Evolutionary conservation across 805 yeast genomes (phyloP), one percentile per base, ranked within the genome.

Genomic region (Saturnispora gosingensis): DNA sequence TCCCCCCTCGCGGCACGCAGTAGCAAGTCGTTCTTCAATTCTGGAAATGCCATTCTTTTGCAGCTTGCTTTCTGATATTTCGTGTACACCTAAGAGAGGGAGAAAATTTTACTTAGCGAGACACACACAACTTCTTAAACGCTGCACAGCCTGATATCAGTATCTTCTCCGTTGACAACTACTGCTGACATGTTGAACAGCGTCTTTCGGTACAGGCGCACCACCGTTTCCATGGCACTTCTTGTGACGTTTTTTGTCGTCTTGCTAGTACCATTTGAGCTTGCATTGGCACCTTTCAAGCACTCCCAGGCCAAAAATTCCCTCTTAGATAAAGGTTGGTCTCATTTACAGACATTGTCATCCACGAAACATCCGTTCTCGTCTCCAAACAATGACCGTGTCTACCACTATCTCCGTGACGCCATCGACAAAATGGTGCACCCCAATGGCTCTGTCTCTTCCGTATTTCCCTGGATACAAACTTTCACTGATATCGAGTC

Each of bases 1-100:
- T 91, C 96, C 48, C 86, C 97, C 57, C 76, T 75, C 10, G 98
- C 97, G 3, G 98, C 97, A 60, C 99, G 76, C 57, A 93, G 72
- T 36, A 93, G 85, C 62, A 91, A 75, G 64, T 93, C 99, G 70
- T 93, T 93, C 69, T 90, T 79, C 66, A 90, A 72, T 15, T 82
- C 80, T 16, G 97, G 82, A 66, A 89, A 90, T n/a, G 50, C 18
- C 56, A 53, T 59, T 27, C 15, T 15, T 22, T 16, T 39, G 4
- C 39, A n/a, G n/a, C 24, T n/a, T 4, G 42, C 22, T 18, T 18
- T 20, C 22, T 20, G 15, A 10, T 18, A 7, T 18, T 38, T 18
- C 24, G 22, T 16, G 24, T 9, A 38, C 11, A 8, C 28, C 9
- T 5, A 38, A 38, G 13, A 38, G 42, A 18, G 22, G 22, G 42